Evolutionary conservation across 192 early-diverging fungal genomes (phyloP), one percentile per base, ranked within the genome.

Genomic region (Linnemannia schmuckeri): DNA sequence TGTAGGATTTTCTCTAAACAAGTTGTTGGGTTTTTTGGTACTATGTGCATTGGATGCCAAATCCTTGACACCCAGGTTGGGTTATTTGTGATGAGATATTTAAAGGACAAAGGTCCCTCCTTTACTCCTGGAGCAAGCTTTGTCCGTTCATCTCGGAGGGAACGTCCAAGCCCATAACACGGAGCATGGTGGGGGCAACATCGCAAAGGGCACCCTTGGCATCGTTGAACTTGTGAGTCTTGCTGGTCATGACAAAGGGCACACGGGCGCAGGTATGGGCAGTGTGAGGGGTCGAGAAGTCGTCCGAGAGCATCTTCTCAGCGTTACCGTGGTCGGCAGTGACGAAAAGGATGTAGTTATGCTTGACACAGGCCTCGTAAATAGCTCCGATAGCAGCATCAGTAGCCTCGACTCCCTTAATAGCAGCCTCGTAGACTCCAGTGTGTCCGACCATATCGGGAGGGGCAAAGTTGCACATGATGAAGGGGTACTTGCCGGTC

Each of bases 261-360:
- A 99, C 99, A 74, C 91, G 89, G 61, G 83, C 73, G 70, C 94
- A 96, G 40, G 99, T 99, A 91, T 99, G 99, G 70, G 98, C 98
- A 30, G 99, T 99, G 89, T 98, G 97, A 46, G 99, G 99, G 57
- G 94, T 93, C 37, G 87, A 91, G 72, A 92, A 93, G 78, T 98
- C 97, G 73, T 94, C 95, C 13, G 93, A 91, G 57, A 98, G 72
- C 98, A 99, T 99, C 93, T 99, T 97, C 85, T 99, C 99, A 41
- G 98, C 98, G 85, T 99, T 99, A 49, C 99, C 99, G 89, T 99
- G 99, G 90, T 99, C 99, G 12, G 99, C 94, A 10, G 98, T 99
- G 68, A 99, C 89, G 86, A 99, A 97, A 55, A 99, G 91, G 57
- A 94, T 91, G 86, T 99, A 99, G 33, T 95, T 96, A 76, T 96